Evolutionary conservation across 2,329 filamentous ascomycete genomes (phyloP).

Genomic region (Anthostomella pinea): DNA sequence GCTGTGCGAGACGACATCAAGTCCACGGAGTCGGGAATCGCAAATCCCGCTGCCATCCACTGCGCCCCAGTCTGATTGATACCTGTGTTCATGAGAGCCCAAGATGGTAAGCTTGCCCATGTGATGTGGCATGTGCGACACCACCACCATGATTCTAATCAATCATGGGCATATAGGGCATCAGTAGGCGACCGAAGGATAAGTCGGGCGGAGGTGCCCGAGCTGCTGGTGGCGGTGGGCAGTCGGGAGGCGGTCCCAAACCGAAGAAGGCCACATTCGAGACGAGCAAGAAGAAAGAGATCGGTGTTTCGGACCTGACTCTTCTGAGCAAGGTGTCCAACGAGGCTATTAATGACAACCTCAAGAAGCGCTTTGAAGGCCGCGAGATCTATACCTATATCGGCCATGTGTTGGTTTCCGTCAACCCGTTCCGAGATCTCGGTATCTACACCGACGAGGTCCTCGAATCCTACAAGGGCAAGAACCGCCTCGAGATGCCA

Average conservation of each 20-base stretch:
- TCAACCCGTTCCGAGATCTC: slow-evolving; percentile 96
- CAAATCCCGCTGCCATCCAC: background rate
- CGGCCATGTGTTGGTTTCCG: slow-evolving; percentile 97
- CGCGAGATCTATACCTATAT: slow-evolving; percentile 99
- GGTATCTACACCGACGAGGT: slow-evolving; percentile 97
- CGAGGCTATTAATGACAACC: slow-evolving; percentile 97
- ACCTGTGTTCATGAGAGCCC: slow-evolving; percentile 28
- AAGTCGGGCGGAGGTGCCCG: slow-evolving; percentile 43
- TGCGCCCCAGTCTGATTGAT: slow-evolving; percentile 13
- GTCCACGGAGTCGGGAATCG: too few species aligned
- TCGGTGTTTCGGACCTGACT: slow-evolving; percentile 95
- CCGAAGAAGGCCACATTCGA: slow-evolving; percentile 97
- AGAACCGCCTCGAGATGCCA: slow-evolving; percentile 92
- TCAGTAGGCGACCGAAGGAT: slow-evolving; percentile 49
- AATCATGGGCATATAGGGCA: slow-evolving; percentile 48
- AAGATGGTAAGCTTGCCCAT: slow-evolving; percentile 26
- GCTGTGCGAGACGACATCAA: too few species aligned
- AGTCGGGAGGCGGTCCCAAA: slow-evolving; percentile 49
- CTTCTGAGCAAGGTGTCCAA: slow-evolving; percentile 98
- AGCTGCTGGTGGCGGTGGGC: slow-evolving; percentile 36
- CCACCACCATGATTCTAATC: slow-evolving; percentile 14
- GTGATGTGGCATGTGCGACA: slow-evolving; percentile 1
- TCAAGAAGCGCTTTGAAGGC: slow-evolving; percentile 97
- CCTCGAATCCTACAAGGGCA: slow-evolving; percentile 89
- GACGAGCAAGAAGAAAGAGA: slow-evolving; percentile 97